These are phyloP conservation scores for Fusarium setosum DNA, from an alignment of 2,329 filamentous ascomycete genomes.

Conservation along the genomic window DNA sequence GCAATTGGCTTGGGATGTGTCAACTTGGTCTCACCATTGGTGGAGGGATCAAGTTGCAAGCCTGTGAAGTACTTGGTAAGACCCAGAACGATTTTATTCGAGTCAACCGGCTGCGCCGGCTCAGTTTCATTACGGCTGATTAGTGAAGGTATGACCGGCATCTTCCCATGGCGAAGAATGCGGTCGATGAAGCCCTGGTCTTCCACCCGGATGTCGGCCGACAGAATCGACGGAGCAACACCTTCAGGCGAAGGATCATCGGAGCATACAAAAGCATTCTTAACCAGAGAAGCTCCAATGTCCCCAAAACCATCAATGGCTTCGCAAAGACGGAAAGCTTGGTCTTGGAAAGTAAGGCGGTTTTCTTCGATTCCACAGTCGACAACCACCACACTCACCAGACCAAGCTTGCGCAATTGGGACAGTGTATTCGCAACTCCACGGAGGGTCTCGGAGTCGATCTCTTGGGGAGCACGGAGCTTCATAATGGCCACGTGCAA, in stretches of 20 bases:
- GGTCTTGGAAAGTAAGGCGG: conserved; percentile 61
- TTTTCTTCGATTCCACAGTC: conserved; percentile 69
- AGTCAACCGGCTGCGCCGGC: conserved; percentile 53
- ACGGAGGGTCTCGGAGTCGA: conserved; percentile 75
- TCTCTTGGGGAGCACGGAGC: conserved; percentile 77
- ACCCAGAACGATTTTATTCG: conserved; percentile 76
- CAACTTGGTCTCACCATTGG: conserved; percentile 45
- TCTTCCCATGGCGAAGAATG: conserved; percentile 47
- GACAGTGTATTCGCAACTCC: conserved; percentile 87
- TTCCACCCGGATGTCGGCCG: conserved; percentile 44
- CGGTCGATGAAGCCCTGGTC: conserved; percentile 47
- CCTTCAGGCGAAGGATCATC: not conserved
- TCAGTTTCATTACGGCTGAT: conserved; percentile 56
- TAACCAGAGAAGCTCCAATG: conserved; percentile 75
- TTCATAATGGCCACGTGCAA: conserved; percentile 85
- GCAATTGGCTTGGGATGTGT: conserved; percentile 61
- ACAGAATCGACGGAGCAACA: conserved; percentile 32
- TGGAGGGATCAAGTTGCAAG: conserved; percentile 57
- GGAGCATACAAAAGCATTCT: conserved; percentile 50
- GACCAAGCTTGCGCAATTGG: conserved; percentile 84
- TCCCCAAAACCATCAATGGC: conserved; percentile 78
- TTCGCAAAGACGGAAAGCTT: conserved; percentile 79
- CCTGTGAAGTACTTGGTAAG: conserved; percentile 82
- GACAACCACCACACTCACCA: conserved; percentile 84
- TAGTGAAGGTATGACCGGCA: conserved; percentile 54